A percentile compares a stretch with the other conserved stretches of the same genome.
Evolutionary conservation across 352 stramenopile genomes (phyloP).

Genomic region (Thalassiosira exigua): DNA sequence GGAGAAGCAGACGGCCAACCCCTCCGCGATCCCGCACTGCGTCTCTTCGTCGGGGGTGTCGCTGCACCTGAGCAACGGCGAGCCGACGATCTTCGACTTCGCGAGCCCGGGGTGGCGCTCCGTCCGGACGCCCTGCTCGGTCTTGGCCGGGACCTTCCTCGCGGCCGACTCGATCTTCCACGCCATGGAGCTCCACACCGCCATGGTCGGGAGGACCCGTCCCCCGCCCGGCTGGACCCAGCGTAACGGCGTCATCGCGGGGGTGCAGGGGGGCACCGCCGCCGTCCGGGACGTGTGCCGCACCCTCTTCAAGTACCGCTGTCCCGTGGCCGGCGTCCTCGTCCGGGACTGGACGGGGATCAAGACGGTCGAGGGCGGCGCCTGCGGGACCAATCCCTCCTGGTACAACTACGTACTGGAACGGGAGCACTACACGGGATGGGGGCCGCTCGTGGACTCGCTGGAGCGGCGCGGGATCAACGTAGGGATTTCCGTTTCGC

Average conservation of each 20-base stretch:
- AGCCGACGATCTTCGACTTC: constrained; percentile 59
- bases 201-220: constrained; percentile 26
- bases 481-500: constrained; percentile 50
- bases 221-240: constrained; percentile 51
- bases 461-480: constrained; percentile 38
- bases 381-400: constrained; percentile 7
- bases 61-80: constrained; percentile 41
- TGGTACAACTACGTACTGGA: constrained; percentile 65
- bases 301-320: constrained; percentile 16
- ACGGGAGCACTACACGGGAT: constrained; percentile 46
- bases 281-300: constrained; percentile 25
- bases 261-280: constrained; percentile 41
- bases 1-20: constrained; percentile 7
- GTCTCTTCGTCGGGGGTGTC: constrained; percentile 30
- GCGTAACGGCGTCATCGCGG: constrained; percentile 49
- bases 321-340: constrained; percentile 43
- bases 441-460: constrained; percentile 38
- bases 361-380: neutral
- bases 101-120: constrained; percentile 23
- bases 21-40: constrained; percentile 50
- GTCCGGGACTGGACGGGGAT: constrained; percentile 55
- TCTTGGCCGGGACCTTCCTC: constrained; percentile 31
- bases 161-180: constrained; percentile 26
- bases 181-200: constrained; percentile 46
- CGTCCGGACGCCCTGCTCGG: constrained; percentile 29